Evolutionary conservation across 257 asterid species (phyloP).

Genomic region (Scutellaria baicalensis): DNA sequence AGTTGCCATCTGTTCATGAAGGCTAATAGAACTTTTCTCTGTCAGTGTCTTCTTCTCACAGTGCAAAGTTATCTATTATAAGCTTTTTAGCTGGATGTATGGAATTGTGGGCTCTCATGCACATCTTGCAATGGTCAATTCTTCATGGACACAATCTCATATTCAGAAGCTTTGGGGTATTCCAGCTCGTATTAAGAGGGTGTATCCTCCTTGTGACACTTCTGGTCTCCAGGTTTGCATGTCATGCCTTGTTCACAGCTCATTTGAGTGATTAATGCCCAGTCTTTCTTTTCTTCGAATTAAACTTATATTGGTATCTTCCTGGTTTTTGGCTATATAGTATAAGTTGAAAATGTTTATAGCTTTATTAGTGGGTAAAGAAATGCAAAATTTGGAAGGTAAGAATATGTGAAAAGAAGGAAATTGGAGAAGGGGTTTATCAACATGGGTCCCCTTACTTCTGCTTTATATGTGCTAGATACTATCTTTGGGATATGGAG

Average conservation of each 20-base stretch:
- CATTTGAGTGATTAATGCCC: not conserved
- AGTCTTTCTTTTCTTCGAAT: not conserved
- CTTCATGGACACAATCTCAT: slow-evolving; percentile 93
- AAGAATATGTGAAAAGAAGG: not conserved
- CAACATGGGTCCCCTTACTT: not conserved
- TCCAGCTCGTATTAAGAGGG: slow-evolving; percentile 59
- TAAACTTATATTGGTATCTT: not conserved
- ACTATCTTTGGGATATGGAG: slow-evolving; percentile 4
- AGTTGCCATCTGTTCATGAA: slow-evolving; percentile 5
- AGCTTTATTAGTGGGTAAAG: not conserved
- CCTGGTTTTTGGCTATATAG: not conserved
- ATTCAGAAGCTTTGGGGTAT: slow-evolving; percentile 90
- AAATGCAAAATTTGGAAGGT: not conserved
- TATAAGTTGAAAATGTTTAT: not conserved
- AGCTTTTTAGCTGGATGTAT: slow-evolving; percentile 79
- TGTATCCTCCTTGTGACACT: slow-evolving; percentile 96
- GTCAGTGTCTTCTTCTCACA: slow-evolving; percentile 59
- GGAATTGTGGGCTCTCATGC: slow-evolving; percentile 79
- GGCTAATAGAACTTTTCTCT: slow-evolving; percentile 21
- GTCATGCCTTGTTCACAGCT: not conserved
- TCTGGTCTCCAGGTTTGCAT: slow-evolving; percentile 75
- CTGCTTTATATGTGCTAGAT: not conserved
- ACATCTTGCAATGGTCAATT: slow-evolving; percentile 89
- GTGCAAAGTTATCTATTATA: slow-evolving; percentile 70
- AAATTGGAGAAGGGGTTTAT: not conserved